Percentiles rank a stretch among this genome's conserved stretches.
These are phyloP conservation scores for Durusdinium trenchii DNA, from an alignment of 73 alveolate species.

Conservation along the genomic window DNA sequence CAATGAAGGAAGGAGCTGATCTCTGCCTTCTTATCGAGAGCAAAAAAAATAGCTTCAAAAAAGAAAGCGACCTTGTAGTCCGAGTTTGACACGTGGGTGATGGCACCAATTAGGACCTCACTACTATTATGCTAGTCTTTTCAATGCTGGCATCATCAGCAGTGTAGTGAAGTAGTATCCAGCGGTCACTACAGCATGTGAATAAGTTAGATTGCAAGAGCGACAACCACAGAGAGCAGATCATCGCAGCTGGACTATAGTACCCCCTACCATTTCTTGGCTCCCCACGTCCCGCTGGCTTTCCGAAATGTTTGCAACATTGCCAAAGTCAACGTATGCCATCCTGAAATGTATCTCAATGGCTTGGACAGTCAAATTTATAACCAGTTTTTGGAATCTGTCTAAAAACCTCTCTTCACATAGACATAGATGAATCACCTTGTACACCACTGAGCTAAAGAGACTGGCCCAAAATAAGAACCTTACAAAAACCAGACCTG, in stretches of 20 bases:
- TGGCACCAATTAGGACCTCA: conserved; percentile 86
- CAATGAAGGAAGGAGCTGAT: not conserved
- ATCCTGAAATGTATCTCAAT: conserved; percentile 6
- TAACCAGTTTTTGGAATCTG: not conserved
- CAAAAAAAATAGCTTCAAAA: not conserved
- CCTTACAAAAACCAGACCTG: not conserved
- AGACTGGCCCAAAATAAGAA: not conserved
- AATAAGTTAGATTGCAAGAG: not conserved
- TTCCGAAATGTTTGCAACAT: conserved; percentile 74
- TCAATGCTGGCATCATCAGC: not conserved
- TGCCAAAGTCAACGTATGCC: conserved; percentile 94
- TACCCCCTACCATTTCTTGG: not conserved
- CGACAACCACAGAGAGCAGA: not conserved
- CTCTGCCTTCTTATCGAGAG: not conserved
- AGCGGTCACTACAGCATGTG: not conserved
- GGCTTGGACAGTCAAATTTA: not conserved
- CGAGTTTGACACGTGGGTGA: conserved; percentile 86
- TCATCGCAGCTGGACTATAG: not conserved
- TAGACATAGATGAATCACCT: not conserved
- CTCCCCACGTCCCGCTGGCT: conserved; percentile 77
- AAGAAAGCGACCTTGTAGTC: conserved; percentile 53
- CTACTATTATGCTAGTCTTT: not conserved
- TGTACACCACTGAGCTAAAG: not conserved
- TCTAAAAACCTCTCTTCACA: not conserved
- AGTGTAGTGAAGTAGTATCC: too few species aligned